These are phyloP conservation scores for Hirsutella minnesotensis DNA, from an alignment of 2,329 filamentous ascomycete genomes.

Conservation along the genomic window DNA sequence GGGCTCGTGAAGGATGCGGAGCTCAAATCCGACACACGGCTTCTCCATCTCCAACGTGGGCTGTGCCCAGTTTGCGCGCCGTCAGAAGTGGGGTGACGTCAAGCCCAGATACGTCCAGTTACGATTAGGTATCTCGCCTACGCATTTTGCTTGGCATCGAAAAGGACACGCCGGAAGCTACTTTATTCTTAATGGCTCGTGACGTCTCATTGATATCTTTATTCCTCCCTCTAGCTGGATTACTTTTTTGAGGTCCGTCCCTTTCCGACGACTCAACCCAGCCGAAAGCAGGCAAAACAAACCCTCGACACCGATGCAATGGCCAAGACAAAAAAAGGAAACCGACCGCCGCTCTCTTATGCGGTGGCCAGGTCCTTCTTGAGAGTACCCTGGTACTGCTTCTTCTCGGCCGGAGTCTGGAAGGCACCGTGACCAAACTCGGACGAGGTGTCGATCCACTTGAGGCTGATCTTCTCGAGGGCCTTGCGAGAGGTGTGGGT, in stretches of 20 bases:
- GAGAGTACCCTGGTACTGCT: slow-evolving; percentile 92
- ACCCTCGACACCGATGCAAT: slow-evolving; percentile 46
- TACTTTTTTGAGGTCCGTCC: slow-evolving; percentile 19
- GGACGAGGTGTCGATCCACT: slow-evolving; percentile 99
- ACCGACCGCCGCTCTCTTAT: slow-evolving; percentile 22
- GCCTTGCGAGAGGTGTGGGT: slow-evolving; percentile 89
- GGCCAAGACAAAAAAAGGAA: slow-evolving; percentile 30
- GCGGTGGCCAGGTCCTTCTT: slow-evolving; percentile 77
- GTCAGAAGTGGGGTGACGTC: slow-evolving; percentile 19
- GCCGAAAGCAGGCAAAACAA: slow-evolving; percentile 25
- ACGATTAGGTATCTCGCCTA: background rate
- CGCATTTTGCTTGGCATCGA: background rate
- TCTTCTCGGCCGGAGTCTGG: slow-evolving; percentile 98
- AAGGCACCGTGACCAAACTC: slow-evolving; percentile 99
- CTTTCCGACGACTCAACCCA: slow-evolving; percentile 23
- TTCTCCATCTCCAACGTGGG: background rate
- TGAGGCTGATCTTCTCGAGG: slow-evolving; percentile 98
- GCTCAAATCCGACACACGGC: background rate
- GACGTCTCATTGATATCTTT: slow-evolving; percentile 12
- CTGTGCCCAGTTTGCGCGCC: slow-evolving; percentile 4
- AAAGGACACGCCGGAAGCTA: background rate
- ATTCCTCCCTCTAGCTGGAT: slow-evolving; percentile 22
- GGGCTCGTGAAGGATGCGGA: background rate
- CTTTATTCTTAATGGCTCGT: background rate
- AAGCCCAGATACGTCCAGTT: slow-evolving; percentile 4